Evolutionary conservation across 305 asterid species (phyloP), one percentile per base, ranked within the genome.

Genomic region (Rubia occidens): DNA sequence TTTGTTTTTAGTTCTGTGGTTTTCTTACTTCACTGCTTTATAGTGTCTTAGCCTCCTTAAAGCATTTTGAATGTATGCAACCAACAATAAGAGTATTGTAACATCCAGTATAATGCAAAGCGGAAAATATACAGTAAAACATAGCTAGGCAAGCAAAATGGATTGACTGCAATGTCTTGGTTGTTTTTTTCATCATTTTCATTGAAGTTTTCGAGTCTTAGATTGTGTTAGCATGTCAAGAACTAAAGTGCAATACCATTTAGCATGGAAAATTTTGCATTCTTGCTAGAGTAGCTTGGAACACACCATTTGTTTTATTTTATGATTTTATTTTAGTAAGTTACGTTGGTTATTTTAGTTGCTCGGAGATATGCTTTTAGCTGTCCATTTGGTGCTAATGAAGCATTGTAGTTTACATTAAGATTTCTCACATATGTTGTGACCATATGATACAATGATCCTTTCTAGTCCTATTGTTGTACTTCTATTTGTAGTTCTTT

Each of bases 361-460:
- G 55, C 77, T 83, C 74, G 85, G 84, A 37, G 88, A 83, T 78
- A 81, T 83, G 56, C 32, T 29, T 29, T 29, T 15, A 24, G 1
- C 9, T 17, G 10, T 15, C 29, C 45, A 61, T 17, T 51, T 21
- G 45, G 1, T 35, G 35, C 18, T 53, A 13, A 35, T 3, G 20
- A 7, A 20, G 54, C 17, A 35, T 9, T 53, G 8, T 29, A n/a
- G 5, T 51, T 35, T 5, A 44, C 54, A 39, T 56, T 40, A 3
- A 56, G 11, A n/a, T 56, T 13, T 20, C n/a, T 21, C 64, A 11
- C 51, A 14, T 18, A 44, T 66, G 18, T 37, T 66, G 42, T 24
- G 43, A 20, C 59, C 17, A 3, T 2, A 0, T 43, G 7, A 10
- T 26, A 5, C 44, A 21, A 66, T 45, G 43, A 61, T 70, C 44